Conservation (phyloP, 495 filamentous ascomycete species). For the Aspergillus mulundensis region DNA sequence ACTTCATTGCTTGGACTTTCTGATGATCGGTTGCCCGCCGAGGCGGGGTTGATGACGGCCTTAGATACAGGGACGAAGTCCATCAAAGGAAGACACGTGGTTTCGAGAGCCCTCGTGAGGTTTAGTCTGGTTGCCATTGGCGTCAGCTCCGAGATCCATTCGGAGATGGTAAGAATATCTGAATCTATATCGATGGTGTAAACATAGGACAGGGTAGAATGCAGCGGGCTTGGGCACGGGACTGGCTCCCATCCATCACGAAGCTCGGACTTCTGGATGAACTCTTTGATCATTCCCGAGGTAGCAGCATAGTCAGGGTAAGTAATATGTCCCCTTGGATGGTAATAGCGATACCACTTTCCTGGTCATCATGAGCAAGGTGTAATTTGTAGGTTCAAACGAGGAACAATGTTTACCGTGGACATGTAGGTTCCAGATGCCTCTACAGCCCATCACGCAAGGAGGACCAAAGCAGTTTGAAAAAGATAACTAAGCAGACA, state of each 20-base stretch:
- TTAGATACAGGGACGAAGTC: no score
- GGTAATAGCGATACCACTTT: slow-evolving; percentile 16
- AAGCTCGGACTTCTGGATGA: no score
- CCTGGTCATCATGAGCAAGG: background rate
- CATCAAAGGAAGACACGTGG: no score
- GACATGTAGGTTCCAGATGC: background rate
- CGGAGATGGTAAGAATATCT: slow-evolving; percentile 13
- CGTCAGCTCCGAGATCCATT: background rate
- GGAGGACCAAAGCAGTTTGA: no score
- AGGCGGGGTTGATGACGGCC: no score
- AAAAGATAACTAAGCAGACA: no score
- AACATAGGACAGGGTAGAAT: slow-evolving; percentile 15
- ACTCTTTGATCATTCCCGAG: slow-evolving; percentile 5
- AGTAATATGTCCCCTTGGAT: slow-evolving; percentile 9
- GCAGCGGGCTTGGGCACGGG: slow-evolving; percentile 8
- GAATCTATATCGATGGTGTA: slow-evolving; percentile 17
- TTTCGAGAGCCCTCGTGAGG: no score
- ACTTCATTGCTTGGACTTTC: no score
- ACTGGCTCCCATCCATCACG: slow-evolving; percentile 1
- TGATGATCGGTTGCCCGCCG: no score
- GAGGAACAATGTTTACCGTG: background rate
- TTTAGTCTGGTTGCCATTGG: no score
- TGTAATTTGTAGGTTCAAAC: background rate
- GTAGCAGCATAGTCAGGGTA: slow-evolving; percentile 9
- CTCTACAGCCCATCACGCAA: background rate